Percentiles rank a stretch among this genome's conserved stretches.
These are phyloP conservation scores for Canna indica DNA, from an alignment of 176 grass and related monocot genomes.

Conservation along the genomic window DNA sequence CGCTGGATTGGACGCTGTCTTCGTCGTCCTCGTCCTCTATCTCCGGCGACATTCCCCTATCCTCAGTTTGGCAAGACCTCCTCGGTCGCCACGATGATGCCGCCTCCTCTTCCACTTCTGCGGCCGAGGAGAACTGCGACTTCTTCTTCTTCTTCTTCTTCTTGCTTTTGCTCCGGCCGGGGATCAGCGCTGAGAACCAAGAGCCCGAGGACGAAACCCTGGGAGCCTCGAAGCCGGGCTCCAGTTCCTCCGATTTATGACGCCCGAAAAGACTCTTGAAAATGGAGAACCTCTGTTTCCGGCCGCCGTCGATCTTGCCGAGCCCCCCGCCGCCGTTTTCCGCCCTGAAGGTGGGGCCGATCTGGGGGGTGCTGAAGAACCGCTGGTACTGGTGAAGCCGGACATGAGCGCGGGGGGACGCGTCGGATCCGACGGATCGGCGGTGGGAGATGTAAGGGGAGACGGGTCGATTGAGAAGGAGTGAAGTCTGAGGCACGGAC, in stretches of 20 bases:
- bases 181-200: conserved; percentile 59
- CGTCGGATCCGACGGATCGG: conserved; percentile 9
- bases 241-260: conserved; percentile 23
- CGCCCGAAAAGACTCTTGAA: conserved; percentile 54
- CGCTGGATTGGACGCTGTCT: conserved; percentile 27
- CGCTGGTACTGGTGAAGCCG: conserved; percentile 1
- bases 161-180: conserved; percentile 34
- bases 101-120: background rate
- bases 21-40: conserved; percentile 14
- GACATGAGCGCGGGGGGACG: conserved; percentile 1
- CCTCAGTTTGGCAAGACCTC: conserved; percentile 38
- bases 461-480: background rate
- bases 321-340: conserved; percentile 43
- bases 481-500: background rate
- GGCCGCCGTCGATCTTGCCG: conserved; percentile 16
- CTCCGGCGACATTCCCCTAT: conserved; percentile 61
- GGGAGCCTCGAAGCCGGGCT: background rate
- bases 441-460: conserved; percentile 7
- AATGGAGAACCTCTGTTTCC: conserved; percentile 47
- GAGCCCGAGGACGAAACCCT: conserved; percentile 32
- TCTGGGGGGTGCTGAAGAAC: conserved; percentile 45
- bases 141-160: conserved; percentile 25
- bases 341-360: conserved; percentile 37
- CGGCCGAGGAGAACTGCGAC: background rate
- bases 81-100: conserved; percentile 14